A percentile compares a stretch with the other conserved stretches of the same genome.
phyloP scores from a whole-genome alignment of 441 rosid genomes.

The Syzygium syzygioides region DNA sequence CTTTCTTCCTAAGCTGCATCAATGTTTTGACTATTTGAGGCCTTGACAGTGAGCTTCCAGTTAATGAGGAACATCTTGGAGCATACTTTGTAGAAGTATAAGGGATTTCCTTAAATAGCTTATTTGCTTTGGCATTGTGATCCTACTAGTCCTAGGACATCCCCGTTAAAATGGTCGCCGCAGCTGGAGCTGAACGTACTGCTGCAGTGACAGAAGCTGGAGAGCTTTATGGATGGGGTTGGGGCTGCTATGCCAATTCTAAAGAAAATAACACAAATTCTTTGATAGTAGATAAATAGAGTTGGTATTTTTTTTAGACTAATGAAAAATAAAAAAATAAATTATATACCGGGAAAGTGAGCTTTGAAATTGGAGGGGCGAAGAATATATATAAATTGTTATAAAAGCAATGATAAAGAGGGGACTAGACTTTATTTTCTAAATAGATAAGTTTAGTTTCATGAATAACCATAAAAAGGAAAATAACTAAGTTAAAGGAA shows the following conservation, averaged over 20 bases:
- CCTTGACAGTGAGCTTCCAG: not conserved
- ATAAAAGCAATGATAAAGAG: too few relatives aligned
- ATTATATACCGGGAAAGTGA: too few relatives aligned
- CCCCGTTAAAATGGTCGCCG: conserved; percentile 68
- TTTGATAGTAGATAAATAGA: too few relatives aligned
- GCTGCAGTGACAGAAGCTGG: conserved; percentile 95
- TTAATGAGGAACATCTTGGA: not conserved
- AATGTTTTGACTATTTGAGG: not conserved
- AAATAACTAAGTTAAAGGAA: too few relatives aligned
- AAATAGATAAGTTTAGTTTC: too few relatives aligned
- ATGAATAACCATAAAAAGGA: too few relatives aligned
- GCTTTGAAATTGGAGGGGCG: too few relatives aligned
- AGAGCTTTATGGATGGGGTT: conserved; percentile 98
- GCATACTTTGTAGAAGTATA: not conserved
- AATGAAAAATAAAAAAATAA: too few relatives aligned
- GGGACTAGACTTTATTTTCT: too few relatives aligned
- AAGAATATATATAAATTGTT: too few relatives aligned
- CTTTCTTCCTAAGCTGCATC: not conserved
- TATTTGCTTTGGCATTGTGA: conserved; percentile 4
- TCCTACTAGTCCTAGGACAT: conserved; percentile 47
- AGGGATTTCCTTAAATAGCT: not conserved
- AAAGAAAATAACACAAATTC: too few relatives aligned
- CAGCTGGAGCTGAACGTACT: conserved; percentile 99
- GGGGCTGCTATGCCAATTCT: conserved; percentile 68
- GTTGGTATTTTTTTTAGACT: too few relatives aligned